Percentiles rank a stretch among this genome's conserved stretches.
These are phyloP conservation scores for Penicillium griseofulvum DNA, from an alignment of 2,329 filamentous ascomycete genomes.

Conservation along the genomic window DNA sequence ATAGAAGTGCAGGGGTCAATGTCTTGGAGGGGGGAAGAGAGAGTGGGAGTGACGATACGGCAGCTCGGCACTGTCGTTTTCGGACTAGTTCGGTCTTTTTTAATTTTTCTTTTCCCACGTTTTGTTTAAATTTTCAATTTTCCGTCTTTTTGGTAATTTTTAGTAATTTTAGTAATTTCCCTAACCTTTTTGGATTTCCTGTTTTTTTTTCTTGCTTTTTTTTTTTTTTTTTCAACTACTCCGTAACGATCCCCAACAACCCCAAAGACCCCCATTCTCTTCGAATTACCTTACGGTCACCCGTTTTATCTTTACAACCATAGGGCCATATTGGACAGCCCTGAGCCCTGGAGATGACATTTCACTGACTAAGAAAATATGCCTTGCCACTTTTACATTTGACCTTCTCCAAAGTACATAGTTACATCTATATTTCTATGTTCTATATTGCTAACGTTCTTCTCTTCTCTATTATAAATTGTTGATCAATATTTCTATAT, in stretches of 20 bases:
- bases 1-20: constrained; percentile 6
- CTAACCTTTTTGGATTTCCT: constrained; percentile 3
- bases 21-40: not conserved
- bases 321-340: not conserved
- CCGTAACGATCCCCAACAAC: not conserved
- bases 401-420: not conserved
- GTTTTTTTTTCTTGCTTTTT: constrained; percentile 2
- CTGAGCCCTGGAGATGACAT: not conserved
- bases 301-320: not conserved
- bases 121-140: constrained; percentile 7
- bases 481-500: not conserved
- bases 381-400: not conserved
- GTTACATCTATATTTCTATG: not conserved
- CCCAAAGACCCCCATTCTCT: not conserved
- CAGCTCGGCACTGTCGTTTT: constrained; percentile 21
- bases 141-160: constrained; percentile 7
- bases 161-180: not conserved
- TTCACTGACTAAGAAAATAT: not conserved
- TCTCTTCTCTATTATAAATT: not conserved
- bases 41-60: constrained; percentile 21
- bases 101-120: not conserved
- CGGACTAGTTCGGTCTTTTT: constrained; percentile 14
- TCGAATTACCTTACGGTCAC: not conserved
- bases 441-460: not conserved
- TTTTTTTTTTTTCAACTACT: too few relatives aligned